Conservation (phyloP, 192 early-diverging fungal genomes). For the Dimargaris verticillata region DNA sequence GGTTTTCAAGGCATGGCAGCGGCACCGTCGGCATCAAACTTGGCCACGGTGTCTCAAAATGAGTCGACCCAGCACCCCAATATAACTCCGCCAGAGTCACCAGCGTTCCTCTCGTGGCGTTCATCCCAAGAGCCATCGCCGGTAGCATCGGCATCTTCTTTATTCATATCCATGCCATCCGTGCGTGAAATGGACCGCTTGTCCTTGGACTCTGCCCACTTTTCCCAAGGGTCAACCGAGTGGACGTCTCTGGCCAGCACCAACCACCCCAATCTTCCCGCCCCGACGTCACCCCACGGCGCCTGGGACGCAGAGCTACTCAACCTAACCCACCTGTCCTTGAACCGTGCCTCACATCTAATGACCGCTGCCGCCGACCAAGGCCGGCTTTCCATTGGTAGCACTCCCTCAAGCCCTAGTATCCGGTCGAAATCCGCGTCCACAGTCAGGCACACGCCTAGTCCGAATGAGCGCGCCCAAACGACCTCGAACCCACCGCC, state of each 20-base stretch:
- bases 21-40: too few species aligned
- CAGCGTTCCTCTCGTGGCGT: not conserved
- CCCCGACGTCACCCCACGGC: not conserved
- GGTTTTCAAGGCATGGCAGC: too few species aligned
- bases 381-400: not conserved
- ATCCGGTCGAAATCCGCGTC: not conserved
- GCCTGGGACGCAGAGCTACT: not conserved
- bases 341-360: not conserved
- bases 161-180: not conserved
- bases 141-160: not conserved
- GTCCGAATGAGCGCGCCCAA: not conserved
- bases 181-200: not conserved
- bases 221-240: not conserved
- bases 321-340: not conserved
- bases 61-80: too few species aligned
- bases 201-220: not conserved
- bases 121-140: not conserved
- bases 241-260: conserved; percentile 9
- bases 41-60: too few species aligned
- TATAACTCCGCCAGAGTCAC: too few species aligned
- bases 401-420: not conserved
- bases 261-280: not conserved
- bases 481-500: not conserved
- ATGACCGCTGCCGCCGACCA: not conserved
- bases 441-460: not conserved